Evolutionary conservation across 1,284 basidiomycete species (phyloP).

Genomic region (Ceratorhiza oryzae-sativae): DNA sequence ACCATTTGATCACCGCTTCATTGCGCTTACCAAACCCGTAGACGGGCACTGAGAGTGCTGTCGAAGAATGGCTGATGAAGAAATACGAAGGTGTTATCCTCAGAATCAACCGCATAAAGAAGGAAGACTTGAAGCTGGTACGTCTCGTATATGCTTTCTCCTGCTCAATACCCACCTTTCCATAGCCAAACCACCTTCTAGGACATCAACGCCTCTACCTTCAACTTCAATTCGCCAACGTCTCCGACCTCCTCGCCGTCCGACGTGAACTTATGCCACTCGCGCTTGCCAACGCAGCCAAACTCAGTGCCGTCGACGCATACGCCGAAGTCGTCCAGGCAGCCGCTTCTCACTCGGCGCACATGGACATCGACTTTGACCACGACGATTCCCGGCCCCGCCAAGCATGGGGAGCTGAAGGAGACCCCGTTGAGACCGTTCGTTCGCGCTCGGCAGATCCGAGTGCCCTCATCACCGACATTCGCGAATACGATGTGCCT

Average conservation of each 20-base stretch:
- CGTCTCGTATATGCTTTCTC: constrained; percentile 41
- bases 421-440: constrained; percentile 48
- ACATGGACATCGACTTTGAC: constrained; percentile 70
- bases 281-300: constrained; percentile 89
- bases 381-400: constrained; percentile 48
- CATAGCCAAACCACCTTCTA: constrained; percentile 89
- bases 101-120: constrained; percentile 80
- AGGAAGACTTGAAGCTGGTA: constrained; percentile 89
- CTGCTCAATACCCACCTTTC: not conserved
- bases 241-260: constrained; percentile 88
- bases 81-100: constrained; percentile 88
- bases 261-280: constrained; percentile 90
- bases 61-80: constrained; percentile 97
- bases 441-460: constrained; percentile 74
- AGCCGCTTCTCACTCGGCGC: constrained; percentile 62
- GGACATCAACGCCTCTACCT: constrained; percentile 89
- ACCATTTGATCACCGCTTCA: not conserved
- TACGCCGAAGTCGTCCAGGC: constrained; percentile 97
- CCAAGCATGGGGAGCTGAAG: constrained; percentile 62
- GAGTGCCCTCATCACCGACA: constrained; percentile 89
- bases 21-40: constrained; percentile 48
- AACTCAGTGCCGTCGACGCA: constrained; percentile 93
- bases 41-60: constrained; percentile 85
- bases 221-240: constrained; percentile 90
- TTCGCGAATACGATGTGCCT: constrained; percentile 96